Percentiles rank a stretch among this genome's conserved stretches.
These are phyloP conservation scores for Euphorbia schlechtendalii DNA, from an alignment of 441 rosid genomes.

Conservation along the genomic window DNA sequence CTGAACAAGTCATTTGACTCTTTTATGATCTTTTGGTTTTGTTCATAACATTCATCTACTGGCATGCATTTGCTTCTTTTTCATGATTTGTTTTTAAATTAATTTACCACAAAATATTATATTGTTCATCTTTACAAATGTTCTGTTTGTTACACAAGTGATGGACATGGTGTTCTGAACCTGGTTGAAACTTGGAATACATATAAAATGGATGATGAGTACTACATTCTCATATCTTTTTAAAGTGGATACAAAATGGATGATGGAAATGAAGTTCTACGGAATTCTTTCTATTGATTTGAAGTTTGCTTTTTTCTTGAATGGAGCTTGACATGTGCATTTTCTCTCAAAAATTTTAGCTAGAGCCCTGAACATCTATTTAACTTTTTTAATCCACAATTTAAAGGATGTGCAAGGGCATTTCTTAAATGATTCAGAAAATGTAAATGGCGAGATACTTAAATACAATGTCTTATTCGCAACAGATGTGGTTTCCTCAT, in stretches of 20 bases:
- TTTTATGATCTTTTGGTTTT: not conserved
- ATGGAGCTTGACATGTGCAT: not conserved
- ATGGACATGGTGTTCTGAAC: too few relatives aligned
- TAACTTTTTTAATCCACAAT: not conserved
- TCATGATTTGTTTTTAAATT: not conserved
- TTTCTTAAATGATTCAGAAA: constrained; percentile 11
- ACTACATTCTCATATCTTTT: not conserved
- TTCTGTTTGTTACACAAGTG: not conserved
- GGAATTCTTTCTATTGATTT: not conserved
- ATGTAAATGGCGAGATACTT: not conserved
- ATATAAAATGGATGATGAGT: not conserved
- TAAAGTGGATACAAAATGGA: not conserved
- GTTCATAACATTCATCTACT: not conserved
- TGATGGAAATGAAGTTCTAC: not conserved
- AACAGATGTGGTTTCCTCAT: not conserved
- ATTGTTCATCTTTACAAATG: not conserved
- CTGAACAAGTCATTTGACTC: not conserved
- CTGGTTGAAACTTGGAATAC: not conserved
- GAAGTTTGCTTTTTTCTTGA: not conserved
- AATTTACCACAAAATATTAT: not conserved
- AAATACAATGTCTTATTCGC: not conserved
- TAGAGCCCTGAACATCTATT: not conserved
- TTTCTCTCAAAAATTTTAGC: not conserved
- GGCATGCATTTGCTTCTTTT: not conserved
- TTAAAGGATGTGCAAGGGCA: not conserved